These are phyloP conservation scores for Pisolithus albus DNA, from an alignment of 768 basidiomycete genomes.

Conservation along the genomic window DNA sequence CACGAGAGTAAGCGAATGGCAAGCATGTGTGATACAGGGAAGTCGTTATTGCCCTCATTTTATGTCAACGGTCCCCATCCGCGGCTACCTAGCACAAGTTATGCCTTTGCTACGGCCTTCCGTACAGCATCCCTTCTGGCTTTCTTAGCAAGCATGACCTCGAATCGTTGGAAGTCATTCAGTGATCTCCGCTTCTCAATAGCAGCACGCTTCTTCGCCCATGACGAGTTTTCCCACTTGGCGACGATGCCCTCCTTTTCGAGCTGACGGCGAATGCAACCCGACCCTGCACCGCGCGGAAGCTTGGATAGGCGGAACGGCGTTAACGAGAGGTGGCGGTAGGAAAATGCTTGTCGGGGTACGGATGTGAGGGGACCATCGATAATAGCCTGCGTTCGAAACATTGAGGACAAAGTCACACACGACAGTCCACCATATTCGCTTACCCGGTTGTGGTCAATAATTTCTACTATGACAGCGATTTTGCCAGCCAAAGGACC, in stretches of 20 bases:
- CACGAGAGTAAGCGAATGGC: neutral
- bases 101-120: slow-evolving; percentile 57
- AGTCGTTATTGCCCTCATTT: neutral
- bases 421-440: neutral
- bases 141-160: slow-evolving; percentile 86
- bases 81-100: slow-evolving; percentile 34
- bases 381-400: slow-evolving; percentile 68
- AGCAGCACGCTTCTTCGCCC: slow-evolving; percentile 84
- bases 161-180: slow-evolving; percentile 90
- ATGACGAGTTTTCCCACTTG: slow-evolving; percentile 85
- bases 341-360: slow-evolving; percentile 86
- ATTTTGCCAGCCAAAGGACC: slow-evolving; percentile 85
- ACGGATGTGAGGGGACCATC: slow-evolving; percentile 91
- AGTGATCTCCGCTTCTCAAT: slow-evolving; percentile 65
- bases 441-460: slow-evolving; percentile 94
- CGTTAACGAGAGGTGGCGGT: slow-evolving; percentile 89
- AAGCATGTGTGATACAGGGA: neutral
- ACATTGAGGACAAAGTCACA: neutral
- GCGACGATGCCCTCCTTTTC: slow-evolving; percentile 78
- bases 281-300: slow-evolving; percentile 80
- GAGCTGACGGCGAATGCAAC: slow-evolving; percentile 75
- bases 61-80: neutral
- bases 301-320: slow-evolving; percentile 75
- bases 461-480: slow-evolving; percentile 94
- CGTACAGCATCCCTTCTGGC: slow-evolving; percentile 70